phyloP scores from a whole-genome alignment of 441 rosid species.

The Euphorbia celastroides region DNA sequence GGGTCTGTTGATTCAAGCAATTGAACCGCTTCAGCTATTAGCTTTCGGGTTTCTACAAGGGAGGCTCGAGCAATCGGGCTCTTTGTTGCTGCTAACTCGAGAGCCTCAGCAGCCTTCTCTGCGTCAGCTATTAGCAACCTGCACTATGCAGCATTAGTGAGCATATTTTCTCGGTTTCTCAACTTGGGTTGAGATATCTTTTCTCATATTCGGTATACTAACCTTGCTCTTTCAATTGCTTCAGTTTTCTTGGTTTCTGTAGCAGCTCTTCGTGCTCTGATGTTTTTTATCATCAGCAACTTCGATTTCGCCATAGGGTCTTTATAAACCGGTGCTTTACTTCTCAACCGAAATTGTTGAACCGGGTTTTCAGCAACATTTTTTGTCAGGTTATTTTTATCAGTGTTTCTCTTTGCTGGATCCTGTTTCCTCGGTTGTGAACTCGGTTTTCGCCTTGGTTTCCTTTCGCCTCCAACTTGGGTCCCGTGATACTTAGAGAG shows the following conservation, averaged over 20 bases:
- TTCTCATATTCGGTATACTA: conserved; percentile 16
- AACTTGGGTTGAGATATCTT: not conserved
- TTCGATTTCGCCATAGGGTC: conserved; percentile 77
- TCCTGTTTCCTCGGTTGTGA: too few species aligned
- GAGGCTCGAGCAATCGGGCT: conserved; percentile 80
- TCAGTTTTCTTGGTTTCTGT: conserved; percentile 59
- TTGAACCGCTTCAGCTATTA: conserved; percentile 79
- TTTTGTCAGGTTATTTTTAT: conserved; percentile 16
- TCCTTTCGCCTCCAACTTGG: conserved; percentile 52
- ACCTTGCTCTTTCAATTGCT: conserved; percentile 86
- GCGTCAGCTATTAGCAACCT: conserved; percentile 87
- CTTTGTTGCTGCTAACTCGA: conserved; percentile 68
- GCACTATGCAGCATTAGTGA: conserved; percentile 16
- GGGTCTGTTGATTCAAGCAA: conserved; percentile 54
- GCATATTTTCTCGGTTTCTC: conserved; percentile 3
- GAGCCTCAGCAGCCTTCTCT: conserved; percentile 77
- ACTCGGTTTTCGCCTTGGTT: conserved; percentile 51
- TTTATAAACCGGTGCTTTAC: conserved; percentile 56
- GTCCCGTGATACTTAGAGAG: conserved; percentile 64
- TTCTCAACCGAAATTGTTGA: conserved; percentile 36
- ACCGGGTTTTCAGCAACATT: conserved; percentile 27
- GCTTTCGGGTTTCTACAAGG: conserved; percentile 73
- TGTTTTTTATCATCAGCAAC: conserved; percentile 80
- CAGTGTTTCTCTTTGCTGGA: conserved; percentile 35
- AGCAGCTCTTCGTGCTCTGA: conserved; percentile 71